Conservation (phyloP, 2,329 filamentous ascomycete species). For the Fusarium devonianum region DNA sequence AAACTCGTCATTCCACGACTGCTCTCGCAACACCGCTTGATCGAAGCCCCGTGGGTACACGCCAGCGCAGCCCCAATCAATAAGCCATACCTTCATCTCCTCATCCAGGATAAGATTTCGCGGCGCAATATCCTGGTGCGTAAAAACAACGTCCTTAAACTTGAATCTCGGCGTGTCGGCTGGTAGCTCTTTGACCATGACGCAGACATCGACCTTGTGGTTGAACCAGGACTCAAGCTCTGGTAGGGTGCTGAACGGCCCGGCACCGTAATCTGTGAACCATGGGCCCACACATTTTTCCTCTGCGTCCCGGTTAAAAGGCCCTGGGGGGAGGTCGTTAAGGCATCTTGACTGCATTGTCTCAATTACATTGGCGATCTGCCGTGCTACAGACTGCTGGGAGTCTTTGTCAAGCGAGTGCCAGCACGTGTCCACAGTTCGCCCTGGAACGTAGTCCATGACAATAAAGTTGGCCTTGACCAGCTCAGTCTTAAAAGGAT, state of each 20-base stretch:
- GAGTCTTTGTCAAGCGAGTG: neutral
- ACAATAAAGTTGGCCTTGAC: constrained; percentile 1
- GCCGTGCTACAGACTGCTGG: neutral
- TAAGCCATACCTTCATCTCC: constrained; percentile 5
- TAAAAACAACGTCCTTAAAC: constrained; percentile 1
- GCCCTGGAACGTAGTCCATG: constrained; percentile 7
- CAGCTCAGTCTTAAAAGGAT: neutral
- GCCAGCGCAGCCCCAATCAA: constrained; percentile 11
- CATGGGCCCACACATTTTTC: constrained; percentile 1
- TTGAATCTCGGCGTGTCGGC: constrained; percentile 1
- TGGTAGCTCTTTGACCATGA: neutral
- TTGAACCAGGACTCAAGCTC: constrained; percentile 7
- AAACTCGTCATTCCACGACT: constrained; percentile 2
- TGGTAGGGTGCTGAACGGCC: neutral
- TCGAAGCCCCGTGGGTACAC: constrained; percentile 5
- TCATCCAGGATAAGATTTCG: constrained; percentile 4
- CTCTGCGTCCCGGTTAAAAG: neutral
- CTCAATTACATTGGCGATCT: constrained; percentile 3
- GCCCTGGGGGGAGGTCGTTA: neutral
- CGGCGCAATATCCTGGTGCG: constrained; percentile 9
- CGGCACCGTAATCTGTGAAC: constrained; percentile 10
- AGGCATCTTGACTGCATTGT: constrained; percentile 1
- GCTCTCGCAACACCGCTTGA: constrained; percentile 3
- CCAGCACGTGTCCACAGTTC: constrained; percentile 1
- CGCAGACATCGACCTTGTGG: constrained; percentile 7